Evolutionary conservation across 1,284 basidiomycete genomes (phyloP), one percentile per base, ranked within the genome.

Genomic region (Trichosporon sp.): DNA sequence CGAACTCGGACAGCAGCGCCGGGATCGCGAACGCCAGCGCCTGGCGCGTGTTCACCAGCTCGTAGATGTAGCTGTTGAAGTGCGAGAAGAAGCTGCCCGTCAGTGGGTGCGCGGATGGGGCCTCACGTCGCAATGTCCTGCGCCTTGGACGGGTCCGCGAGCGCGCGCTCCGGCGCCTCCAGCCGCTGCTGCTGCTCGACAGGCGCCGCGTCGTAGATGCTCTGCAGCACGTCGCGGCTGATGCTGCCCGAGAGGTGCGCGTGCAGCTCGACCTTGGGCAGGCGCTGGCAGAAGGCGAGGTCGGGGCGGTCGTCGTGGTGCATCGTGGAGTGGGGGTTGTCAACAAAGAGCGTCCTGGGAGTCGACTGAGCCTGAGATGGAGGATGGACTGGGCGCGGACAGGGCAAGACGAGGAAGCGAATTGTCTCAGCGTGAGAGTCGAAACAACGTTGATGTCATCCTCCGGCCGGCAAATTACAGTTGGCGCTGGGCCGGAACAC

Each of bases 221-320:
- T 11, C 60, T 78, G 73, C 13, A 78, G 69, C 15, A 70, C 66
- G 12, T 67, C 67, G 21, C 60, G 66, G 8, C 74, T 74, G 64
- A 78, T 74, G 35, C 70, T 73, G 7, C 76, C 76, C 1, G 72
- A 75, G 11, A 78, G 70, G 65, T 78, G 76, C 1, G 76, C 76
- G 65, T 78, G 76, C 6, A 78, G 75, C 76, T 77, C 76, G 47
- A 77, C 70, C 58, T 76, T 77, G 44, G 76, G 76, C 27, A 77
- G 64, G 6, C 68, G 67, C 13, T 56, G 65, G 62, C 76, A 77
- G 67, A 74, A 77, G n/a, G 29, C 69, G 4, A 60, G 11, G 51
- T 74, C 70, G 6, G 53, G 53, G 27, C 29, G 53, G 25, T 58
- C 42, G 42, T 44, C 15, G 27, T 58, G 25, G 13, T 9, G 25